Evolutionary conservation across 495 filamentous ascomycete genomes (phyloP).

Genomic region (Neurospora pannonica): DNA sequence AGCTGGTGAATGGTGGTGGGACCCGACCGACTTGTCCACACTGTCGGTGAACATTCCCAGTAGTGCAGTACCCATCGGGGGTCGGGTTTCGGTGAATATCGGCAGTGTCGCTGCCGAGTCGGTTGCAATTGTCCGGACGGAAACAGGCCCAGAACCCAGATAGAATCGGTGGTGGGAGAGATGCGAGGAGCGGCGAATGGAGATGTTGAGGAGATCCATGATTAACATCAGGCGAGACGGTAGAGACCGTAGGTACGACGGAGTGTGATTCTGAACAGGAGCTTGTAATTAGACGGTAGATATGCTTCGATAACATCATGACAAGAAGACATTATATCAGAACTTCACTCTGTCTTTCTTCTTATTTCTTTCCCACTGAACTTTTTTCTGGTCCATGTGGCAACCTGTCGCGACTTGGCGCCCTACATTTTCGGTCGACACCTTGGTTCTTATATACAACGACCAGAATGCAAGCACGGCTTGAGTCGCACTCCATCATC

Average conservation of each 20-base stretch:
- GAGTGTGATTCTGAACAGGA: neutral
- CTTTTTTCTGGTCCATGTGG: neutral
- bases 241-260: neutral
- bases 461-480: neutral
- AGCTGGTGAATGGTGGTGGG: neutral
- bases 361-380: neutral
- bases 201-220: neutral
- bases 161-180: neutral
- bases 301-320: neutral
- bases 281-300: neutral
- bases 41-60: neutral
- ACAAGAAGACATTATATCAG: neutral
- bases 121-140: neutral
- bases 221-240: neutral
- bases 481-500: slow-evolving; percentile 8
- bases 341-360: neutral
- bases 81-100: neutral
- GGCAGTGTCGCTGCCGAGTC: neutral
- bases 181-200: neutral
- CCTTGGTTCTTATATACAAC: neutral
- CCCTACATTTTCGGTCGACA: neutral
- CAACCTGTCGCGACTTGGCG: neutral
- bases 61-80: neutral
- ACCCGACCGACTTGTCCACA: neutral
- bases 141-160: neutral